Base-by-base conservation (phyloP, 1,284 basidiomycete genomes). In the Pascua sp. region DNA sequence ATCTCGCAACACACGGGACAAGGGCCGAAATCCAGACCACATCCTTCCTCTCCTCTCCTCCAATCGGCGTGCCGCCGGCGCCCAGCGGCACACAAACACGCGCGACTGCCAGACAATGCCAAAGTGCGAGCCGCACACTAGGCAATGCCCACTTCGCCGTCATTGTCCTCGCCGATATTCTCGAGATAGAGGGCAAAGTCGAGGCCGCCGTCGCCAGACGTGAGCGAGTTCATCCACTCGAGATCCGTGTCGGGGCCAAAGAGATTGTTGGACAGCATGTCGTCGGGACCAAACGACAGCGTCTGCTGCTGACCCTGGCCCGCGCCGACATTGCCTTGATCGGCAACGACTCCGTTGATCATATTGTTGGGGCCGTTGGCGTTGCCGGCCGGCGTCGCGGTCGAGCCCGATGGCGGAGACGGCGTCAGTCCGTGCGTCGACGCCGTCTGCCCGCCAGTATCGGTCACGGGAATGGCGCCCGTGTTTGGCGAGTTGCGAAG, bases 181-280 rank as follows among this genome's bases (percentile, higher is more conserved):
- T 71, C 68, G 17, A 73, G 62, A 53, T 71, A 74, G 55, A 67
- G 56, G 8, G 58, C 62, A 54, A 73, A 73, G 53, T 70, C 70
- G 48, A 72, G 67, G n/a, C 59, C 45, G 32, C 53, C 37, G 42
- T 32, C 17, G 7, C 24, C 13, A 3, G 55, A 56, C n/a, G 51
- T 49, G 8, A 59, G 46, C 32, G 24, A 42, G 48, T 16, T 59
- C 42, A 62, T 49, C 60, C 60, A 59, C 40, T 62, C 57, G 45
- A 59, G 45, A 32, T 62, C 60, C 12, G 38, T 52, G 24, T 62
- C 60, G 17, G 49, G 12, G 38, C 53, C 56, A 39, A 61, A 61
- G 41, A 55, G 32, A 32, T 32, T 32, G 16, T 37, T 24, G 9
- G 47, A 39, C 32, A 43, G 42, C 17, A 59, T 37, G 36, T 59